phyloP scores from a whole-genome alignment of 371 early-diverging fungal species.

The Circinella minor region DNA sequence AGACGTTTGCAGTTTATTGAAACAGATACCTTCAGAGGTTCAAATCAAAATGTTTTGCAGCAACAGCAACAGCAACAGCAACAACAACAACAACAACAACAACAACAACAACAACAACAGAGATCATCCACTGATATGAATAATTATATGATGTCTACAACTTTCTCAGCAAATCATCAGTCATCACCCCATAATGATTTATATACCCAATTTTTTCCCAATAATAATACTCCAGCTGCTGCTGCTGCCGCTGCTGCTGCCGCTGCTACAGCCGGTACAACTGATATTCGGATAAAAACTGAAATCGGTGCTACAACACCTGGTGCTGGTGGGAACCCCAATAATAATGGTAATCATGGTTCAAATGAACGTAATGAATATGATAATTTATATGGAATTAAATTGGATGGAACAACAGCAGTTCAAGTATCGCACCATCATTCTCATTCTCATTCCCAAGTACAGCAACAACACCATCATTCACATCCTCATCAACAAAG shows the following conservation, averaged over 20 bases:
- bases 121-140: conserved; percentile 3
- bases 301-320: conserved; percentile 6
- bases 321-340: neutral
- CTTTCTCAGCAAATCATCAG: neutral
- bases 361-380: neutral
- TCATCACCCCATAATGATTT: conserved; percentile 9
- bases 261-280: too few species aligned
- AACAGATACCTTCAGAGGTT: neutral
- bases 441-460: neutral
- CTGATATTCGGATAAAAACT: conserved; percentile 14
- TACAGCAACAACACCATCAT: neutral
- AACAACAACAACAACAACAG: conserved; percentile 11
- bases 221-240: neutral
- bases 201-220: conserved; percentile 14
- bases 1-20: conserved; percentile 21
- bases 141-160: conserved; percentile 1
- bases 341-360: neutral
- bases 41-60: conserved; percentile 1
- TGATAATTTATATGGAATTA: neutral
- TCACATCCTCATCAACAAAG: neutral
- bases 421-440: neutral
- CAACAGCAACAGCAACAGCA: conserved; percentile 16
- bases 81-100: too few species aligned
- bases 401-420: neutral
- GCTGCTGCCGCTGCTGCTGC: too few species aligned